Base-by-base conservation (phyloP, 306 rosid genomes). In the Vigna trinervia region DNA sequence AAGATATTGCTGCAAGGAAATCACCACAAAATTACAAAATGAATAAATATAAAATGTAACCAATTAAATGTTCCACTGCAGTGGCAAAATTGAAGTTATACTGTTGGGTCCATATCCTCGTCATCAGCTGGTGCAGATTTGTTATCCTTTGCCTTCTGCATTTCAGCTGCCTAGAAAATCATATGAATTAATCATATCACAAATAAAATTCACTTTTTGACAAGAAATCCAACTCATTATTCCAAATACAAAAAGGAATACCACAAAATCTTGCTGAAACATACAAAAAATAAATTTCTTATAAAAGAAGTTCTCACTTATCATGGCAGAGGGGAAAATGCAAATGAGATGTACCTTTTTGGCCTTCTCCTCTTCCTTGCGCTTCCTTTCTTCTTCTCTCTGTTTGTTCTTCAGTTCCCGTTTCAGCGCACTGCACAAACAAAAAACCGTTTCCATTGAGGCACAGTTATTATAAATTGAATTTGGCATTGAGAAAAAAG, bases 1-100 rank as follows among this genome's bases (percentile, higher is more conserved):
- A 73, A 65, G 82, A 85, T 90, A 95, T 90, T 90, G 97, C 99
- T 95, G 88, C 81, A 80, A 54, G 17, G 41, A 78, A 81, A 76
- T 67, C 58, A 71, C 62, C 47, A 14, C 1, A 30, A 34, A 57
- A 46, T 65, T 41, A 65, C 19, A 32, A 12, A 45, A 12, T 45
- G 5, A 45, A 6, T 17, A 71, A 62, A 66, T 6, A 34, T 15
- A 60, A 14, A 30, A 30, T 30, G 19, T 14, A 60, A 14, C 1
- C 17, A 20, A 14, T 60, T 41, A 60, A 28, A 60, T 60, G 30
- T 32, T 12, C 23, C 32, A 73, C 62, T 43, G 8, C 71, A 17
- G 28, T 36, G 51, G 9, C 5, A 10, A 13, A 53, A 30, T 20
- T 60, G 20, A 20, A 30, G 41, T 41, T 30, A 60, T 60, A 60